phyloP scores from a whole-genome alignment of 129 eudicot species.

The Artemisia argyi region DNA sequence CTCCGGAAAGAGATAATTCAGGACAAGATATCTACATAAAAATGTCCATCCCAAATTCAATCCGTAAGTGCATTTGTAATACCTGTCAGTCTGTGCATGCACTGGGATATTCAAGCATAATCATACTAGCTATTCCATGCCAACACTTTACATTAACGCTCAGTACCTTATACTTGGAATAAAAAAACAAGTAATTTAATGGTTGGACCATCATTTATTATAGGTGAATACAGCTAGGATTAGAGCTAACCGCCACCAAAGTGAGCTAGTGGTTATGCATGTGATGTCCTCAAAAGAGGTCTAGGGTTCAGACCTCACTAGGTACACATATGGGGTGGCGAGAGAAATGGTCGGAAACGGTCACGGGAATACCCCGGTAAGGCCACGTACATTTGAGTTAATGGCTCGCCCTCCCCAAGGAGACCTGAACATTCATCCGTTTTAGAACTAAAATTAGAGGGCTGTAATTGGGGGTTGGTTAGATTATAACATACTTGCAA shows the following conservation, averaged over 20 bases:
- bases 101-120: not conserved
- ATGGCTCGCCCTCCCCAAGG: no score
- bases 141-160: not conserved
- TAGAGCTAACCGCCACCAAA: not conserved
- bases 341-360: no score
- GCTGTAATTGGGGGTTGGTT: not conserved
- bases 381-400: no score
- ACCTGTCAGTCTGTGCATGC: not conserved
- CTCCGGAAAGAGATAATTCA: not conserved
- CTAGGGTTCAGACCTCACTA: no score
- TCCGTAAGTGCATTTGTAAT: conserved; percentile 22
- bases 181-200: not conserved
- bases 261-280: no score
- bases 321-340: no score
- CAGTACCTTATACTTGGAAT: not conserved
- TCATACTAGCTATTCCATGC: not conserved
- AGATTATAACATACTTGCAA: not conserved
- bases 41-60: conserved; percentile 19
- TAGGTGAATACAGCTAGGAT: not conserved
- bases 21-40: conserved; percentile 47
- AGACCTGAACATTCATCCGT: no score
- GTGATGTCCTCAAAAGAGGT: no score
- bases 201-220: not conserved
- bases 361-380: no score
- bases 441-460: not conserved